Base-by-base conservation (phyloP, 805 yeast genomes). In the Sugiyamaella mastotermitis region DNA sequence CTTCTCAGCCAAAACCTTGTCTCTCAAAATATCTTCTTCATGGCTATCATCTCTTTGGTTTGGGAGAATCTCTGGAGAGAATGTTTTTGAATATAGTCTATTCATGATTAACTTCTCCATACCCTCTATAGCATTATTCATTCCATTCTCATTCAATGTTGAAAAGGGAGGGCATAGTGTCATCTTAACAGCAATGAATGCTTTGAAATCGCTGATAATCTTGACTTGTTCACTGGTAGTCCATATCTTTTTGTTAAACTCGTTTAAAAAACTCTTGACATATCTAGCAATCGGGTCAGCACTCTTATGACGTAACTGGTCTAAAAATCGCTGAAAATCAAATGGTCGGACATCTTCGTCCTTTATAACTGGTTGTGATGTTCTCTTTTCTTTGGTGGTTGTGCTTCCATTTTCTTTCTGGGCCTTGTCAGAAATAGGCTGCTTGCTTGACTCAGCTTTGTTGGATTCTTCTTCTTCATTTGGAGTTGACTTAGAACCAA, bases 51-150 rank as follows among this genome's bases (percentile, higher is more conserved):
- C 76, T 41, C 73, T 62, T 42, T 53, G 61, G 4, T 58, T 48
- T 6, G 57, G 64, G 2, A 72, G 62, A n/a, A 75, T 71, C 31
- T 68, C 74, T 0, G 97, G 97, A 0, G 97, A 78, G 54, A 83
- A 94, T 21, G 90, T 81, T 38, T 73, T 75, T 1, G 68, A 67
- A 57, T 86, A 88, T 2, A 94, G 60, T 46, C 95, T 70, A 40
- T 90, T 88, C 94, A 88, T 85, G 7, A 94, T 70, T 30, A 92
- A 68, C 58, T 92, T 92, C 59, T 92, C 99, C 51, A 92, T 69
- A 0, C 98, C 98, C 50, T 87, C 97, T 48, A 79, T 65, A 2
- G 94, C 80, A 53, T 88, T 86, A 26, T 70, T 77, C 35, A 83
- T 62, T 37, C 72, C 78, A 15, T 67, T 66, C 2, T 68, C 72